Percentiles rank a stretch among this genome's conserved stretches.
Conservation (phyloP, 306 rosid species). For the Glycine soja region DNA sequence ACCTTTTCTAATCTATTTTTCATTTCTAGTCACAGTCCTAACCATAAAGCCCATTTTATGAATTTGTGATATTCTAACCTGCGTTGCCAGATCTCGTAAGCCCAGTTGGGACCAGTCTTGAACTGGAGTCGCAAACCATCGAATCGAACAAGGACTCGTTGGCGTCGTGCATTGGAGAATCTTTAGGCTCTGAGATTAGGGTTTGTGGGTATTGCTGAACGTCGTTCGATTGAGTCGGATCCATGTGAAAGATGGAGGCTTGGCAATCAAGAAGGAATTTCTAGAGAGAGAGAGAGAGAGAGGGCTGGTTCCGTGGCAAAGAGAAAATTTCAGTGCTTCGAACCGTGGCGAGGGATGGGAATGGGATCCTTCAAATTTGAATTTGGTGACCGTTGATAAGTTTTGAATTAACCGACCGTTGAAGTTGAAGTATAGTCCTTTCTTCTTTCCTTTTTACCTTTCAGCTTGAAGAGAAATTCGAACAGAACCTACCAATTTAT, state of each 20-base stretch:
- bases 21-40: slow-evolving; percentile 29
- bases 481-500: too few species aligned
- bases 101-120: slow-evolving; percentile 67
- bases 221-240: slow-evolving; percentile 46
- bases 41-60: background rate
- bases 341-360: background rate
- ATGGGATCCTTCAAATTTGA: slow-evolving; percentile 46
- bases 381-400: slow-evolving; percentile 50
- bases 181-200: slow-evolving; percentile 53
- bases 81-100: slow-evolving; percentile 58
- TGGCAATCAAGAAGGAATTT: slow-evolving; percentile 30
- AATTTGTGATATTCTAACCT: slow-evolving; percentile 54
- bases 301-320: slow-evolving; percentile 31
- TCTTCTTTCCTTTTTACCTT: background rate
- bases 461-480: background rate
- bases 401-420: slow-evolving; percentile 39
- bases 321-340: slow-evolving; percentile 41
- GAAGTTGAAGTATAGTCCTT: background rate
- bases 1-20: slow-evolving; percentile 8
- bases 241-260: slow-evolving; percentile 53
- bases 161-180: slow-evolving; percentile 50
- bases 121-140: slow-evolving; percentile 64
- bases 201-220: slow-evolving; percentile 52
- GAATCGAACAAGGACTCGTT: slow-evolving; percentile 59
- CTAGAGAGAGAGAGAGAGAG: background rate